Base-by-base conservation (phyloP, 1,139 yeast genomes). In the Arxiozyma slooffiae region DNA sequence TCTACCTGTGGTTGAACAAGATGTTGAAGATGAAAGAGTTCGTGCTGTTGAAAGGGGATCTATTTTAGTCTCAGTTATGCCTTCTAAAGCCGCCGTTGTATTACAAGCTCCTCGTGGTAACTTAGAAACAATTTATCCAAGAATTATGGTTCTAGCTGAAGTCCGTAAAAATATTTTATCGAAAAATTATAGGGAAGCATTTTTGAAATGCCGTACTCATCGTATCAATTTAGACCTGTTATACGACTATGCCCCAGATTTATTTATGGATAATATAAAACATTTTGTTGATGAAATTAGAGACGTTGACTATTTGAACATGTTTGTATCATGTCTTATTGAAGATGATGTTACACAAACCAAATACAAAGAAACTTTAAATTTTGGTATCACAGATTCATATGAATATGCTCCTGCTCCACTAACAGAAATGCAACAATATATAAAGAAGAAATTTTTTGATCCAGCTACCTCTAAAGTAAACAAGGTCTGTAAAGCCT, bases 61-160 rank as follows among this genome's bases (percentile, higher is more conserved):
- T 0, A 61, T 85, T 36, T 69, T 94, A 48, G 87, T 92, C 1
- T 75, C 92, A 44, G 81, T 80, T 1, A 82, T 89, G 64, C 97
- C 97, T 0, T 80, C 95, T 0, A 85, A 80, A 53, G 82, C 89
- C 52, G 79, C 94, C 0, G 89, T 94, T 18, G 81, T 87, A 2
- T 73, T 94, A 50, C 96, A 94, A 67, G 97, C 97, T 3, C 95
- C 95, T 53, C 78, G 99, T 66, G 99, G 99, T 54, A 94, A 94
- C 60, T 72, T 92, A 57, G 99, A 94, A 67, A 89, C 97, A 0
- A 85, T 94, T 36, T 84, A 81, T 62, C 98, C 99, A 11, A 77
- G 98, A 67, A 85, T 92, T 46, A 81, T 92, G 85, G 95, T 92
- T 16, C 72, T 94, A 47, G 77, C 88, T 14, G 95, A 85, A 20